Evolutionary conservation across 768 basidiomycete species (phyloP).

Genomic region (Lyophyllum decastes): DNA sequence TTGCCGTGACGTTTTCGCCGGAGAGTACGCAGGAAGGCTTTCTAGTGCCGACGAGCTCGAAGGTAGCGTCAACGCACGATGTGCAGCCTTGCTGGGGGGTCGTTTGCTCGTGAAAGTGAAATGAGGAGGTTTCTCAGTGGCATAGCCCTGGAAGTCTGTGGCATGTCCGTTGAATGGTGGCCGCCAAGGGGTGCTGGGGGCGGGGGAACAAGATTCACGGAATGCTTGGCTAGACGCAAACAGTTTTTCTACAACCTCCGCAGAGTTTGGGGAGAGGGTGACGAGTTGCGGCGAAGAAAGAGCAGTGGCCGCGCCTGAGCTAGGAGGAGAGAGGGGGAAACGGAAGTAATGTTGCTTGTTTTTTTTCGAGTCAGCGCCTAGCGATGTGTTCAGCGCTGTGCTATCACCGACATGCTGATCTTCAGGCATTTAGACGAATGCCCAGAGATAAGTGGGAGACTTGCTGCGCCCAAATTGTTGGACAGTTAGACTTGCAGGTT

Average conservation of each 20-base stretch:
- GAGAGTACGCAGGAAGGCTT: conserved; percentile 15
- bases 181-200: conserved; percentile 24
- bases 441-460: conserved; percentile 13
- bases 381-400: conserved; percentile 1
- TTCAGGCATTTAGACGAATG: conserved; percentile 13
- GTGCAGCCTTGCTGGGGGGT: conserved; percentile 26
- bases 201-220: conserved; percentile 28
- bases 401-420: conserved; percentile 15
- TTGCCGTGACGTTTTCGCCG: conserved; percentile 32
- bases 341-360: conserved; percentile 28
- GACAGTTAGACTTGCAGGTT: conserved; percentile 8
- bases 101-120: conserved; percentile 26
- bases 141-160: conserved; percentile 47
- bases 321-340: conserved; percentile 51
- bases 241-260: conserved; percentile 22
- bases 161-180: conserved; percentile 29
- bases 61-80: conserved; percentile 41
- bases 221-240: conserved; percentile 11
- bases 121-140: conserved; percentile 40
- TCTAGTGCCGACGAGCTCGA: conserved; percentile 22
- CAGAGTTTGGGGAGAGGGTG: conserved; percentile 25
- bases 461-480: neutral
- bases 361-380: conserved; percentile 18
- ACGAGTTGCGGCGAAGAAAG: conserved; percentile 37
- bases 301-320: conserved; percentile 41